These are phyloP conservation scores for Knufia petricola DNA, from an alignment of 2,329 filamentous ascomycete species.

Conservation along the genomic window DNA sequence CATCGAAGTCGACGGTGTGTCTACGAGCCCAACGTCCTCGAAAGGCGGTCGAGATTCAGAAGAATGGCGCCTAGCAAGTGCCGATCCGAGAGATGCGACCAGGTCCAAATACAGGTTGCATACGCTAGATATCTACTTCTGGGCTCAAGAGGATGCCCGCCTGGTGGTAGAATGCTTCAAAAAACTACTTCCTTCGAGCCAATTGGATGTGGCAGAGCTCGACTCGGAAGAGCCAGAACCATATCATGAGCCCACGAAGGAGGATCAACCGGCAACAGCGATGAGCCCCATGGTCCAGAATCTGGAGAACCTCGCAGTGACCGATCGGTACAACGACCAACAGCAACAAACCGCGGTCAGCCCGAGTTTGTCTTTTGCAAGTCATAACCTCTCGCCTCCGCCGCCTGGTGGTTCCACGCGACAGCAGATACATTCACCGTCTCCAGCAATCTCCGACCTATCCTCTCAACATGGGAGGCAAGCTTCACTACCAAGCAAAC, in stretches of 20 bases:
- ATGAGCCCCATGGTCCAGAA: constrained; percentile 55
- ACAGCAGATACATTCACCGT: constrained; percentile 10
- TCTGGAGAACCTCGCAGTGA: constrained; percentile 52
- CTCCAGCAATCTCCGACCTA: constrained; percentile 11
- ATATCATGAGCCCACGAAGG: constrained; percentile 26
- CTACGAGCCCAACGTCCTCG: constrained; percentile 23
- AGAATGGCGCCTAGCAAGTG: constrained; percentile 50
- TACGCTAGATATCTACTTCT: constrained; percentile 55
- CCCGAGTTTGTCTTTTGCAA: constrained; percentile 24
- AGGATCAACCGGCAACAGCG: background rate
- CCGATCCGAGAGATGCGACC: constrained; percentile 43
- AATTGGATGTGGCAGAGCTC: constrained; percentile 42
- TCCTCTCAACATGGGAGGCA: constrained; percentile 6
- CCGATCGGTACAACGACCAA: constrained; percentile 41
- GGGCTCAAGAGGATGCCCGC: constrained; percentile 50
- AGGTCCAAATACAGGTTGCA: constrained; percentile 49
- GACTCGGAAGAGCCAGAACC: constrained; percentile 29
- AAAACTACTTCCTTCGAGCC: constrained; percentile 28
- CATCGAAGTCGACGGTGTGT: constrained; percentile 41
- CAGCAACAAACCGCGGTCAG: constrained; percentile 22
- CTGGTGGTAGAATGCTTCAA: constrained; percentile 42
- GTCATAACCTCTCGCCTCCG: constrained; percentile 15
- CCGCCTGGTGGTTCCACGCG: constrained; percentile 6
- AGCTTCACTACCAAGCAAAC: constrained; percentile 9
- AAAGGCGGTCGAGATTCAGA: constrained; percentile 24